A percentile compares a stretch with the other conserved stretches of the same genome.
Conservation (phyloP, 495 filamentous ascomycete species). For the Tuber melanosporum region DNA sequence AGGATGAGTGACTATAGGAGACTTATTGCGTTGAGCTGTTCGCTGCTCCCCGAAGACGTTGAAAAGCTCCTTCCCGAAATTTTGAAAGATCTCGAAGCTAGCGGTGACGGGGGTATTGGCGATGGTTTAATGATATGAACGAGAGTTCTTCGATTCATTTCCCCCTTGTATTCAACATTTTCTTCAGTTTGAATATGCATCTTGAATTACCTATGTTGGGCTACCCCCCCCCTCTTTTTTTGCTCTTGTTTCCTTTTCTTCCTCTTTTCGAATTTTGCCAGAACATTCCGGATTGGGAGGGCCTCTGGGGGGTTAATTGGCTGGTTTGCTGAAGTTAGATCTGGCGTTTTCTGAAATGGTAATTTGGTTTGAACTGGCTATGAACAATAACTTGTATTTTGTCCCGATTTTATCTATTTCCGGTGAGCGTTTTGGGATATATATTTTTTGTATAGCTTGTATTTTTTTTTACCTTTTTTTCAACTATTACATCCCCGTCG, state of each 20-base stretch:
- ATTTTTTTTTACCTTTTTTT: not conserved
- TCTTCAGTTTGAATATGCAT: not conserved
- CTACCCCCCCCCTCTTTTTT: conserved; percentile 5
- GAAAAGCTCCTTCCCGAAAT: conserved; percentile 43
- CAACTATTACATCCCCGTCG: not conserved
- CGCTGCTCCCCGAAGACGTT: conserved; percentile 41
- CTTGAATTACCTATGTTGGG: conserved; percentile 12
- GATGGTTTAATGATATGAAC: conserved; percentile 35
- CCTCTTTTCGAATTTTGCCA: conserved; percentile 6
- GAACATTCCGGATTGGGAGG: not conserved
- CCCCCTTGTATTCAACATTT: not conserved
- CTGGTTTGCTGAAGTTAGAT: conserved; percentile 4
- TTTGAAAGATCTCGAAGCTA: conserved; percentile 41
- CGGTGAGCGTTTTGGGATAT: not conserved
- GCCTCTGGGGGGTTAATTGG: not conserved
- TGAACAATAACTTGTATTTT: not conserved
- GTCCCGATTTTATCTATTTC: not conserved
- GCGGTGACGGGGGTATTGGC: conserved; percentile 33
- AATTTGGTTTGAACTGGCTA: not conserved
- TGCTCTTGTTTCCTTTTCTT: conserved; percentile 4
- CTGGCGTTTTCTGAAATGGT: conserved; percentile 3
- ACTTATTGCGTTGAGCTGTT: conserved; percentile 40
- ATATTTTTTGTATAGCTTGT: conserved; percentile 2
- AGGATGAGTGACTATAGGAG: conserved; percentile 42
- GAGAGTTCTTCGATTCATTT: not conserved